A percentile compares a stretch with the other conserved stretches of the same genome.
These are phyloP conservation scores for Trichoderma lentiforme DNA, from an alignment of 2,329 filamentous ascomycete species.

Conservation along the genomic window DNA sequence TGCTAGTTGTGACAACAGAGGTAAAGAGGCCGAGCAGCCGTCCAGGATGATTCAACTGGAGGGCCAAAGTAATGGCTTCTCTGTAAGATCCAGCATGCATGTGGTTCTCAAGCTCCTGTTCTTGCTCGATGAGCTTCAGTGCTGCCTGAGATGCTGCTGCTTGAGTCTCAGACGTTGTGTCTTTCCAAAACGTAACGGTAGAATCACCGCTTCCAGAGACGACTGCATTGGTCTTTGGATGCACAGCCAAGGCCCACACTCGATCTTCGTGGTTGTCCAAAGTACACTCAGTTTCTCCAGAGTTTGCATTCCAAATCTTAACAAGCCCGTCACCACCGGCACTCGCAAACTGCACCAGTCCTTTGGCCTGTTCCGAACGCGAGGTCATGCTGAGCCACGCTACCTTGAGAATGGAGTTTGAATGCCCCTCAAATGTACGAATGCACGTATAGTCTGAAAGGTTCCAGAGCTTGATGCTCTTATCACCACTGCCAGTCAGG, in stretches of 20 bases:
- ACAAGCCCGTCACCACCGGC: slow-evolving; percentile 92
- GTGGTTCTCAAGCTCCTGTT: slow-evolving; percentile 91
- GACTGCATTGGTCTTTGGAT: slow-evolving; percentile 66
- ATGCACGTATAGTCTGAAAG: slow-evolving; percentile 88
- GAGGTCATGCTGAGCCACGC: slow-evolving; percentile 69
- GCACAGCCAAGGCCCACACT: slow-evolving; percentile 82
- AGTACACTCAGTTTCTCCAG: slow-evolving; percentile 80
- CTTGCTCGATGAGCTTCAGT: slow-evolving; percentile 81
- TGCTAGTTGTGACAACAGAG: slow-evolving; percentile 64
- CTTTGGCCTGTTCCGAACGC: slow-evolving; percentile 51
- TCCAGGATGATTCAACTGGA: slow-evolving; percentile 91
- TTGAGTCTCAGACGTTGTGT: slow-evolving; percentile 80
- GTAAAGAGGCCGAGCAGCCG: slow-evolving; percentile 82
- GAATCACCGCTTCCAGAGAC: slow-evolving; percentile 91
- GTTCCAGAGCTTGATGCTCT: slow-evolving; percentile 94
- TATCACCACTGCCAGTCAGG: slow-evolving; percentile 90
- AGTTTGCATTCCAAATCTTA: slow-evolving; percentile 90
- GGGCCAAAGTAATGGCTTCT: slow-evolving; percentile 85
- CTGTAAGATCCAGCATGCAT: slow-evolving; percentile 85
- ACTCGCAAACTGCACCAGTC: slow-evolving; percentile 70
- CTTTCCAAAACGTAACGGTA: slow-evolving; percentile 91
- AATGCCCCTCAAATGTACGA: slow-evolving; percentile 92
- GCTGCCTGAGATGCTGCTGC: slow-evolving; percentile 70
- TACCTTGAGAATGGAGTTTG: slow-evolving; percentile 91
- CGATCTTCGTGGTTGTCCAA: slow-evolving; percentile 96